A percentile compares a stretch with the other conserved stretches of the same genome.
Conservation (phyloP, 2,329 filamentous ascomycete species). For the Neonectria magnoliae region DNA sequence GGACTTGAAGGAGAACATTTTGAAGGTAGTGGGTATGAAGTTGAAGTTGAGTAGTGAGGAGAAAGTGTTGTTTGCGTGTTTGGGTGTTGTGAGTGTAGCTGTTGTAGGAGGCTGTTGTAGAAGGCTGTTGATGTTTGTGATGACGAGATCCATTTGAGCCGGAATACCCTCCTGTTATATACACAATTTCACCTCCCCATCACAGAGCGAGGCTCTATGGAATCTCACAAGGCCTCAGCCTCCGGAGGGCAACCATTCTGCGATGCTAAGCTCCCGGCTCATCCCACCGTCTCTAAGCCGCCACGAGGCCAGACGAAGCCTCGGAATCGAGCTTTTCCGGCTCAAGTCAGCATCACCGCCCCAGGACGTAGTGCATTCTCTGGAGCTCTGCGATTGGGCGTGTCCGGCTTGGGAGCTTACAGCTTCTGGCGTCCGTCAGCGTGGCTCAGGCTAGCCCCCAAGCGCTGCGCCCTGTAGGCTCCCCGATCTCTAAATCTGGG, state of each 20-base stretch:
- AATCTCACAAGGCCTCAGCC: slow-evolving; percentile 7
- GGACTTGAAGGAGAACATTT: slow-evolving; percentile 47
- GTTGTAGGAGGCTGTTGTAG: slow-evolving; percentile 2
- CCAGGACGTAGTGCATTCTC: not conserved
- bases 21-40: slow-evolving; percentile 18
- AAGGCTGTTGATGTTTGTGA: slow-evolving; percentile 22
- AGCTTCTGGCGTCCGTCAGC: slow-evolving; percentile 11
- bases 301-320: slow-evolving; percentile 1
- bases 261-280: slow-evolving; percentile 4
- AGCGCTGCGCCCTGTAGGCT: slow-evolving; percentile 15
- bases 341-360: slow-evolving; percentile 17
- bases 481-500: slow-evolving; percentile 18
- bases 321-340: slow-evolving; percentile 5
- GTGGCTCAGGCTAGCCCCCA: slow-evolving; percentile 20
- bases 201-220: slow-evolving; percentile 3
- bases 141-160: slow-evolving; percentile 23
- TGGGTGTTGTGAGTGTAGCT: slow-evolving; percentile 3
- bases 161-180: slow-evolving; percentile 36
- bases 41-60: not conserved
- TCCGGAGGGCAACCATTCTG: slow-evolving; percentile 1
- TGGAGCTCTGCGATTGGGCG: slow-evolving; percentile 3
- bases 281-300: slow-evolving; percentile 19
- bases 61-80: slow-evolving; percentile 5
- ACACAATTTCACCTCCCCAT: slow-evolving; percentile 12
- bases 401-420: slow-evolving; percentile 4